Evolutionary conservation across 2,329 filamentous ascomycete genomes (phyloP).

Genomic region (Epichloe scottii): DNA sequence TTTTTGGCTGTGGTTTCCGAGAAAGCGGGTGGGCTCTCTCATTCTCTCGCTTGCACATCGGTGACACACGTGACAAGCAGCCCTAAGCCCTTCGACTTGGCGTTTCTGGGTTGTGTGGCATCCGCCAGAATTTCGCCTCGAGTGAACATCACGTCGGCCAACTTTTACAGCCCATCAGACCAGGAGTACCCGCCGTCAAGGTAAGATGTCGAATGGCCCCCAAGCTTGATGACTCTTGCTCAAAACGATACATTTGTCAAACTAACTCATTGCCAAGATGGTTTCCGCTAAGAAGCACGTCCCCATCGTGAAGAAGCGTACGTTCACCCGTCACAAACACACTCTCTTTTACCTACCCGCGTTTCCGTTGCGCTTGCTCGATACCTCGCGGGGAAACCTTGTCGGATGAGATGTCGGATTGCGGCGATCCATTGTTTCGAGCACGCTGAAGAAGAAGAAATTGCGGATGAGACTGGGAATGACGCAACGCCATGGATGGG

Average conservation of each 20-base stretch:
- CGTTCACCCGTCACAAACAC: slow-evolving; percentile 30
- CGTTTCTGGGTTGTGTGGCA: slow-evolving; percentile 16
- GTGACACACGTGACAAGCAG: slow-evolving; percentile 17
- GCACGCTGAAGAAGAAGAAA: background rate
- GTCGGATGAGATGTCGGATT: background rate
- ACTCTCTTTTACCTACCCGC: too few species aligned
- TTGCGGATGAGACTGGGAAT: background rate
- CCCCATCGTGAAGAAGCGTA: slow-evolving; percentile 99
- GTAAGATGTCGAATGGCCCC: slow-evolving; percentile 14
- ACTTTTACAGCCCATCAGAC: slow-evolving; percentile 22
- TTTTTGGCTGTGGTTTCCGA: slow-evolving; percentile 4
- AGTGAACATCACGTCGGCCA: slow-evolving; percentile 23
- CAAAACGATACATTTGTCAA: background rate
- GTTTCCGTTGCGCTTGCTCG: background rate
- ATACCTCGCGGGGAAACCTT: too few species aligned
- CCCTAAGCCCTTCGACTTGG: slow-evolving; percentile 23
- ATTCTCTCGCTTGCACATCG: background rate
- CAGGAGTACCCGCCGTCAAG: slow-evolving; percentile 29
- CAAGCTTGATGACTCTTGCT: background rate
- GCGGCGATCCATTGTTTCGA: too few species aligned
- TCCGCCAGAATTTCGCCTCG: slow-evolving; percentile 23
- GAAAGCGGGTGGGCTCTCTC: background rate
- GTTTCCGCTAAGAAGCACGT: slow-evolving; percentile 99
- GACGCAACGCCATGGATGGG: too few species aligned
- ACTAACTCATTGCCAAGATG: slow-evolving; percentile 52